These are phyloP conservation scores for Crassisporium funariophilum DNA, from an alignment of 768 basidiomycete genomes.

Conservation along the genomic window DNA sequence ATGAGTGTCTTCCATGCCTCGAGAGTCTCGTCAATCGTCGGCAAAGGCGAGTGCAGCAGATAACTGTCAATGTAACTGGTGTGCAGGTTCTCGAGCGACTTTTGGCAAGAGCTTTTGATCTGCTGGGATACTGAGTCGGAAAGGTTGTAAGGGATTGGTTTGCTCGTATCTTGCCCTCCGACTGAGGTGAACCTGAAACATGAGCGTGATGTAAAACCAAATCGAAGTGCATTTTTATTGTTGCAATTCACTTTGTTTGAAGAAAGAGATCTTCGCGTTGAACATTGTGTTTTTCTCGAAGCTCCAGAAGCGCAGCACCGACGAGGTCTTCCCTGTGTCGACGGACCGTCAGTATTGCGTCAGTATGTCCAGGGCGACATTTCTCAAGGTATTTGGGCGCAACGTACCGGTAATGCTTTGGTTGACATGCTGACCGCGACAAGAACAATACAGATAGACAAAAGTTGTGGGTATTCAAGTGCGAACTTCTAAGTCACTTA, in stretches of 20 bases:
- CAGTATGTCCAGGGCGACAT: no score
- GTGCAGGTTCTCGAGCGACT: slow-evolving; percentile 66
- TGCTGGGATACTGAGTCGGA: slow-evolving; percentile 54
- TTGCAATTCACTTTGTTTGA: slow-evolving; percentile 68
- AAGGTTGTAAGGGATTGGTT: slow-evolving; percentile 77
- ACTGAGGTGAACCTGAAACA: slow-evolving; percentile 67
- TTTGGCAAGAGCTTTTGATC: slow-evolving; percentile 60
- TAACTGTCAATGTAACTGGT: slow-evolving; percentile 80
- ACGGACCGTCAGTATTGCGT: no score
- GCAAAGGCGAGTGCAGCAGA: slow-evolving; percentile 76
- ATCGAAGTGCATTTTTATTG: neutral
- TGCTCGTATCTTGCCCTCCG: slow-evolving; percentile 66
- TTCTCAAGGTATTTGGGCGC: neutral
- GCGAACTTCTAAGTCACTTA: slow-evolving; percentile 26
- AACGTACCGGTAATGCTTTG: slow-evolving; percentile 68
- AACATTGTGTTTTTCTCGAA: slow-evolving; percentile 59
- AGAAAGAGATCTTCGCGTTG: slow-evolving; percentile 72
- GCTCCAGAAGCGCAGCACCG: slow-evolving; percentile 64
- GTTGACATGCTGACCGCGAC: slow-evolving; percentile 76
- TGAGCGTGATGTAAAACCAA: neutral
- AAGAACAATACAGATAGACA: slow-evolving; percentile 2
- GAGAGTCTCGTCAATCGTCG: slow-evolving; percentile 56
- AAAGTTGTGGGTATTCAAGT: neutral
- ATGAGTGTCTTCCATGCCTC: slow-evolving; percentile 71
- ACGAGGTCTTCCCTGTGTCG: slow-evolving; percentile 72